Evolutionary conservation across 345 rosid species (phyloP).

Genomic region (Murraya koenigii): DNA sequence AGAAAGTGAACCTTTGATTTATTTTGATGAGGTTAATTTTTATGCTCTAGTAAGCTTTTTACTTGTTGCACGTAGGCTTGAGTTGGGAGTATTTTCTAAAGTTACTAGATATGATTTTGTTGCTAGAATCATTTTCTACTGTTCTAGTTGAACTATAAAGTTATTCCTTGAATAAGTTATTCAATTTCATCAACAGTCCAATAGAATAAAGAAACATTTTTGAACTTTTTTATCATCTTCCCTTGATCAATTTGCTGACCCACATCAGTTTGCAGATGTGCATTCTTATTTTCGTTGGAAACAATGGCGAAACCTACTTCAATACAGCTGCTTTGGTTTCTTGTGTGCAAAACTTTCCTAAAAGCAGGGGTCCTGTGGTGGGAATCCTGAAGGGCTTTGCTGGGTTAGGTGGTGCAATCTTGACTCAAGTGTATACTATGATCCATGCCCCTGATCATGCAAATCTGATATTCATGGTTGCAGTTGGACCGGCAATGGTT

Average conservation of each 20-base stretch:
- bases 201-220: constrained; percentile 1
- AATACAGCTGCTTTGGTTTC: constrained; percentile 91
- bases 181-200: neutral
- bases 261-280: constrained; percentile 64
- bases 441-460: constrained; percentile 76
- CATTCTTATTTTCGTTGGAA: constrained; percentile 81
- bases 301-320: constrained; percentile 97
- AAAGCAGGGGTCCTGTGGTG: constrained; percentile 95
- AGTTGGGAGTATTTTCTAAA: neutral
- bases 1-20: neutral
- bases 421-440: constrained; percentile 81
- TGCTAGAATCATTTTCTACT: neutral
- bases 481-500: constrained; percentile 87
- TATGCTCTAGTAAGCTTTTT: neutral
- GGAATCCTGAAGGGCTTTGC: constrained; percentile 98
- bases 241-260: constrained; percentile 13
- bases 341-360: constrained; percentile 94
- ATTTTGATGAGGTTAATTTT: neutral
- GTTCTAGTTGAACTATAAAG: neutral
- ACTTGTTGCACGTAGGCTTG: neutral
- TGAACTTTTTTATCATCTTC: constrained; percentile 1
- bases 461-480: constrained; percentile 91
- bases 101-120: neutral
- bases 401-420: constrained; percentile 92
- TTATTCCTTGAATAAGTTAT: neutral